Base-by-base conservation (phyloP, 768 basidiomycete species). In the Pisolithus orientalis region DNA sequence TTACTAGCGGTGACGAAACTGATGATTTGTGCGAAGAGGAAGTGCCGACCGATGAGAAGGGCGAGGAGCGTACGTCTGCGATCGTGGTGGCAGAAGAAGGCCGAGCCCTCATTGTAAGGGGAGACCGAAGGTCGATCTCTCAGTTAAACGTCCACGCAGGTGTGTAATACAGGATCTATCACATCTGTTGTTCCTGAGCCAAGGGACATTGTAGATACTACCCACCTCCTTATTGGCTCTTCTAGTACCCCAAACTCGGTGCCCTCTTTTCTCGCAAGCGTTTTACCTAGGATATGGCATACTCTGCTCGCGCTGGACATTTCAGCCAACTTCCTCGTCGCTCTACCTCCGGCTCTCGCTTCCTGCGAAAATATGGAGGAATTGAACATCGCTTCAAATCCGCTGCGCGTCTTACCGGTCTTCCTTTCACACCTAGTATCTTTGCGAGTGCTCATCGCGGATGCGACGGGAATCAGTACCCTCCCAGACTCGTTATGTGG, bases 231-330 rank as follows among this genome's bases (percentile, higher is more conserved):
- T 29, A 80, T 99, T 39, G 84, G 89, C n/a, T 84, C 84, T 17
- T 88, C 86, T 2, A 75, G 70, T 53, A 89, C 84, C 3, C 90
- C 88, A 37, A 89, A 84, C 60, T 81, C 79, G 47, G 79, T 97
- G 52, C 86, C 90, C 17, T 61, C 79, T 2, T 90, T 94, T 65
- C 77, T 98, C 51, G 77, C 82, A 10, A 73, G 66, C 49, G 75
- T 77, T 6, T 72, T 97, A 3, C 90, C 90, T 25, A 79, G 81
- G 55, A 88, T 94, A 53, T 76, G 79, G 43, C 73, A 78, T 47
- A 85, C 89, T 27, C 80, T 99, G 42, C 83, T 99, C 52, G 93
- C 90, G 9, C 80, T 98, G 43, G 96, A 99, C 70, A 87, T 99
- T 39, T 94, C 93, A 32, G 82, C 84, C 57, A 94, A 94, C 67